A percentile compares a stretch with the other conserved stretches of the same genome.
Conservation (phyloP, 1,284 basidiomycete genomes). For the Ganoderma lucidum region DNA sequence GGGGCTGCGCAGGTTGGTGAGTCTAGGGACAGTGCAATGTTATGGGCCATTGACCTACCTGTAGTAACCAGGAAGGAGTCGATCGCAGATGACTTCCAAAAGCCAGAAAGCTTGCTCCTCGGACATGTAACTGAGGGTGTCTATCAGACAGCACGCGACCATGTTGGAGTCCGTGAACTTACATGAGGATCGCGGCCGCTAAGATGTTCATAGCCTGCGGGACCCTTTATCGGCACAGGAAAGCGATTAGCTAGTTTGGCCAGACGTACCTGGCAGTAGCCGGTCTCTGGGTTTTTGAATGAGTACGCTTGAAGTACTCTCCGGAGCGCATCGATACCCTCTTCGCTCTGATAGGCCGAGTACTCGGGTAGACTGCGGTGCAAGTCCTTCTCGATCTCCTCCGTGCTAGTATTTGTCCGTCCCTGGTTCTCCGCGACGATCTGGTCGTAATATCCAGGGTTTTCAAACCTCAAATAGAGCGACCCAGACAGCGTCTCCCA, state of each 20-base stretch:
- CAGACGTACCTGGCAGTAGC: slow-evolving; percentile 77
- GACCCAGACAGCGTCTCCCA: slow-evolving; percentile 99
- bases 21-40: background rate
- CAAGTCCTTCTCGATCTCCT: slow-evolving; percentile 99
- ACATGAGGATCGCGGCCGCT: slow-evolving; percentile 91
- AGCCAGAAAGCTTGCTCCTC: slow-evolving; percentile 99
- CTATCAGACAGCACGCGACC: slow-evolving; percentile 7
- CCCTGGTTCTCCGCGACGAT: slow-evolving; percentile 86
- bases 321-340: slow-evolving; percentile 86
- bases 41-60: slow-evolving; percentile 61
- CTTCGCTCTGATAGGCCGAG: slow-evolving; percentile 90
- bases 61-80: slow-evolving; percentile 97
- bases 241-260: background rate
- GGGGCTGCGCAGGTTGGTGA: slow-evolving; percentile 61
- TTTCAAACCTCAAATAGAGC: slow-evolving; percentile 88
- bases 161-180: slow-evolving; percentile 35
- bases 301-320: slow-evolving; percentile 97
- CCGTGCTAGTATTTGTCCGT: slow-evolving; percentile 87
- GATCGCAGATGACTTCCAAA: slow-evolving; percentile 94
- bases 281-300: slow-evolving; percentile 95
- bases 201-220: slow-evolving; percentile 92
- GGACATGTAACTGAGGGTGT: slow-evolving; percentile 85
- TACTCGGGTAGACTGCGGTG: slow-evolving; percentile 96
- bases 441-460: slow-evolving; percentile 87
- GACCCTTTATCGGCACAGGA: background rate